These are phyloP conservation scores for Asterophora parasitica DNA, from an alignment of 768 basidiomycete genomes.

Conservation along the genomic window DNA sequence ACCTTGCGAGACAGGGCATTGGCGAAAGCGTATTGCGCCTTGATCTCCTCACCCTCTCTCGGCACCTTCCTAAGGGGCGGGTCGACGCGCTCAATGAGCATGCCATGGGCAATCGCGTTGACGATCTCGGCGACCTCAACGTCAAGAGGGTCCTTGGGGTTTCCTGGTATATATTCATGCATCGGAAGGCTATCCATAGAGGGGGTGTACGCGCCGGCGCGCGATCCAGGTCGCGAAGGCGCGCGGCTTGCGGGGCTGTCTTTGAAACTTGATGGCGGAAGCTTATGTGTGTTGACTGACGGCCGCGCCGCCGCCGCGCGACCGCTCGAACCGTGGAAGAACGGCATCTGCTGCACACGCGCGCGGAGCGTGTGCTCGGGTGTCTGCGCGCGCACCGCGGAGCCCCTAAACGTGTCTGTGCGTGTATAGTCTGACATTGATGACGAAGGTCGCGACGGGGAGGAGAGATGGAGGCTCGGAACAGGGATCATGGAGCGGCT, in stretches of 20 bases:
- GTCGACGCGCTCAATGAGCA: slow-evolving; percentile 77
- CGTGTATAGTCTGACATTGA: slow-evolving; percentile 62
- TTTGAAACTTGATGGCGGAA: slow-evolving; percentile 75
- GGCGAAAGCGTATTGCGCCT: slow-evolving; percentile 81
- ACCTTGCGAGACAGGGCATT: slow-evolving; percentile 69
- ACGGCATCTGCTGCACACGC: slow-evolving; percentile 53
- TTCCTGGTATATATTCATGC: slow-evolving; percentile 62
- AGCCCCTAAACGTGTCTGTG: slow-evolving; percentile 43
- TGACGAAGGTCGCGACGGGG: slow-evolving; percentile 66
- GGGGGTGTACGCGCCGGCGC: slow-evolving; percentile 62
- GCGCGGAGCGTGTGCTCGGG: slow-evolving; percentile 61
- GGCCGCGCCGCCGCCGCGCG: slow-evolving; percentile 36
- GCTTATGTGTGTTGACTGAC: slow-evolving; percentile 28
- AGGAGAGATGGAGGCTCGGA: slow-evolving; percentile 64
- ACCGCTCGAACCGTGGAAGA: slow-evolving; percentile 42
- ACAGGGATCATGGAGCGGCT: slow-evolving; percentile 83
- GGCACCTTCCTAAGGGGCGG: slow-evolving; percentile 63
- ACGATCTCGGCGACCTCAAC: slow-evolving; percentile 69
- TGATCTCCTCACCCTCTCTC: slow-evolving; percentile 72
- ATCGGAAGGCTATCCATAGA: slow-evolving; percentile 46
- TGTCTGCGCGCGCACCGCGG: slow-evolving; percentile 55
- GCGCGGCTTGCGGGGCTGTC: slow-evolving; percentile 52
- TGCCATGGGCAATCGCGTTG: slow-evolving; percentile 72
- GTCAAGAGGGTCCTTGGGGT: slow-evolving; percentile 77
- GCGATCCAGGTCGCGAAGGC: slow-evolving; percentile 63